Evolutionary conservation across 116 monocot genomes (phyloP).

Genomic region (Dioscorea cayenensis): DNA sequence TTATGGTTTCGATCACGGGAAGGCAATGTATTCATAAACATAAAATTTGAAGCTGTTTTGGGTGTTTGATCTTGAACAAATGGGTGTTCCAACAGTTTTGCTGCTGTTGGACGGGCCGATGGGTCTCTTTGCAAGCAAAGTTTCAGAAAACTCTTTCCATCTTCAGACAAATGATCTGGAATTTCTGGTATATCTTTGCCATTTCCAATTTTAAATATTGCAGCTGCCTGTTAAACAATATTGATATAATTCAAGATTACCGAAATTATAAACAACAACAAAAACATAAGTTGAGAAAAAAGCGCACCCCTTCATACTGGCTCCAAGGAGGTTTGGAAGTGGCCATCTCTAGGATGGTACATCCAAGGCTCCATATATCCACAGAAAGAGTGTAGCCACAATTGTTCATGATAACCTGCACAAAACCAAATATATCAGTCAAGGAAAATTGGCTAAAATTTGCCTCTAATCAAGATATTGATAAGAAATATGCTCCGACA

Average conservation of each 20-base stretch:
- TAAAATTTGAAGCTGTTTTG: conserved; percentile 26
- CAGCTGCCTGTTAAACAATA: conserved; percentile 54
- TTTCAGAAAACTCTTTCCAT: conserved; percentile 68
- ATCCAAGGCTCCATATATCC: conserved; percentile 99
- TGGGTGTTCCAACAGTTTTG: conserved; percentile 72
- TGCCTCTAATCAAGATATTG: neutral
- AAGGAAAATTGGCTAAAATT: neutral
- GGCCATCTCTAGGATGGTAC: conserved; percentile 95
- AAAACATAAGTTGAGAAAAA: conserved; percentile 1
- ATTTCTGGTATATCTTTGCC: conserved; percentile 93
- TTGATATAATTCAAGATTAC: neutral
- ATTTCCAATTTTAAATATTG: conserved; percentile 96
- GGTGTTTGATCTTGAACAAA: conserved; percentile 67
- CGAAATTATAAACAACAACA: neutral
- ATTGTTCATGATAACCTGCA: conserved; percentile 81
- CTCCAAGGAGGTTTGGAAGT: conserved; percentile 96
- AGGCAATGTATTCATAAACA: conserved; percentile 21
- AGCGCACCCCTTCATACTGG: conserved; percentile 73
- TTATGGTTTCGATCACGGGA: conserved; percentile 31
- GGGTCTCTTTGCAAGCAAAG: conserved; percentile 88
- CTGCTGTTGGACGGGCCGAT: conserved; percentile 66
- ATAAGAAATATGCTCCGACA: neutral
- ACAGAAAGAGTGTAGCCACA: conserved; percentile 77
- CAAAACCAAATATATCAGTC: neutral
- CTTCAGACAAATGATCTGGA: conserved; percentile 67